These are phyloP conservation scores for Amanita inopinata DNA, from an alignment of 768 basidiomycete genomes.

Conservation along the genomic window DNA sequence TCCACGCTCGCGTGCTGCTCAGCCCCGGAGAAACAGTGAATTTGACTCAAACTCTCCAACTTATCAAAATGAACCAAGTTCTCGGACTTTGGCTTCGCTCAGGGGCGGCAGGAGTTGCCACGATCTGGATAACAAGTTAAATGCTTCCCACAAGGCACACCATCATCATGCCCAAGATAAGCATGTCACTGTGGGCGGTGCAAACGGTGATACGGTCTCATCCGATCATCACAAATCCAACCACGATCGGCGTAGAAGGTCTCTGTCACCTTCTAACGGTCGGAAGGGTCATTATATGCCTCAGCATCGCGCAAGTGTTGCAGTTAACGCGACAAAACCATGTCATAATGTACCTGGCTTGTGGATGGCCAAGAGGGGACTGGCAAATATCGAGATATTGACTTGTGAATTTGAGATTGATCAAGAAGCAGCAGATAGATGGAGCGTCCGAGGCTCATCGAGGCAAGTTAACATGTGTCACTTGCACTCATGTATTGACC, in stretches of 20 bases:
- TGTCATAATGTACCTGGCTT: constrained; percentile 31
- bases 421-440: constrained; percentile 22
- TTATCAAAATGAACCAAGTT: background rate
- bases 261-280: background rate
- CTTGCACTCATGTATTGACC: background rate
- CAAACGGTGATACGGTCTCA: background rate
- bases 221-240: background rate
- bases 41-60: background rate
- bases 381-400: constrained; percentile 21
- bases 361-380: constrained; percentile 28
- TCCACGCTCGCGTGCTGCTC: constrained; percentile 1
- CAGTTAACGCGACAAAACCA: constrained; percentile 11
- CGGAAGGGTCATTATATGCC: too few species aligned
- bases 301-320: background rate
- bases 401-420: constrained; percentile 30
- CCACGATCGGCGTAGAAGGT: background rate
- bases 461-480: background rate
- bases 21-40: background rate
- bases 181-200: background rate
- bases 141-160: background rate
- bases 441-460: constrained; percentile 17
- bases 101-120: background rate
- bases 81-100: too few species aligned
- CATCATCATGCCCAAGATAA: background rate
- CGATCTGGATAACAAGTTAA: background rate